Percentiles rank a stretch among this genome's conserved stretches.
These are phyloP conservation scores for Sordariomycetes sp. DNA, from an alignment of 2,329 filamentous ascomycete species.

Conservation along the genomic window DNA sequence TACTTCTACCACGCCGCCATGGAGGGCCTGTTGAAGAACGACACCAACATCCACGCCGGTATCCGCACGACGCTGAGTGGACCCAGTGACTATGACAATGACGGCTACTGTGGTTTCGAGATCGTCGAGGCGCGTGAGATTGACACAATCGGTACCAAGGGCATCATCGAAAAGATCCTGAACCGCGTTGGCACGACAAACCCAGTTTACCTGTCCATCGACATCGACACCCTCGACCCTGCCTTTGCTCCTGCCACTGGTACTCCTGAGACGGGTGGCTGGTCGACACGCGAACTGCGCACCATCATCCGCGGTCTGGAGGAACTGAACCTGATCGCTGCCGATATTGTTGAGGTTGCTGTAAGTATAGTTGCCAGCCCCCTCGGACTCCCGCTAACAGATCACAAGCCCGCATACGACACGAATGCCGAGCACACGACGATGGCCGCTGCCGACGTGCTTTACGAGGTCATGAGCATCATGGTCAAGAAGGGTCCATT, in stretches of 20 bases:
- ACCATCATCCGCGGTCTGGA: slow-evolving; percentile 75
- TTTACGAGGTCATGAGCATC: slow-evolving; percentile 73
- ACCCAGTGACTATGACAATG: slow-evolving; percentile 74
- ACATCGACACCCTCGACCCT: slow-evolving; percentile 78
- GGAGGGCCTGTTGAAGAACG: slow-evolving; percentile 71
- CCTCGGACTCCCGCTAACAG: neutral
- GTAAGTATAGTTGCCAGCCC: slow-evolving; percentile 9
- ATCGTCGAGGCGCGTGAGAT: slow-evolving; percentile 82
- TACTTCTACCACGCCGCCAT: slow-evolving; percentile 79
- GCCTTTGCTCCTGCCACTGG: slow-evolving; percentile 70
- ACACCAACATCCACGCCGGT: slow-evolving; percentile 80
- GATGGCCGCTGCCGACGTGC: slow-evolving; percentile 61
- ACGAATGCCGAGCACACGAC: slow-evolving; percentile 65
- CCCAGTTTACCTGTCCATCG: slow-evolving; percentile 75
- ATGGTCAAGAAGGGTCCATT: slow-evolving; percentile 75
- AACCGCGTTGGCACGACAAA: slow-evolving; percentile 62
- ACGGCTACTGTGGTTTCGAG: slow-evolving; percentile 76
- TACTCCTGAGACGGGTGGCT: slow-evolving; percentile 72
- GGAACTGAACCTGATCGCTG: slow-evolving; percentile 74
- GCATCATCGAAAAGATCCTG: slow-evolving; percentile 64
- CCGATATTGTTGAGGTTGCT: slow-evolving; percentile 69
- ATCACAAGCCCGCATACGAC: slow-evolving; percentile 55
- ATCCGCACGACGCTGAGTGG: slow-evolving; percentile 77
- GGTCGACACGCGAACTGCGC: slow-evolving; percentile 84
- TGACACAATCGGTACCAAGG: slow-evolving; percentile 67